Percentiles rank a stretch among this genome's conserved stretches.
phyloP scores from a whole-genome alignment of 1,284 basidiomycete species.

The Cryptococcus neoformans region DNA sequence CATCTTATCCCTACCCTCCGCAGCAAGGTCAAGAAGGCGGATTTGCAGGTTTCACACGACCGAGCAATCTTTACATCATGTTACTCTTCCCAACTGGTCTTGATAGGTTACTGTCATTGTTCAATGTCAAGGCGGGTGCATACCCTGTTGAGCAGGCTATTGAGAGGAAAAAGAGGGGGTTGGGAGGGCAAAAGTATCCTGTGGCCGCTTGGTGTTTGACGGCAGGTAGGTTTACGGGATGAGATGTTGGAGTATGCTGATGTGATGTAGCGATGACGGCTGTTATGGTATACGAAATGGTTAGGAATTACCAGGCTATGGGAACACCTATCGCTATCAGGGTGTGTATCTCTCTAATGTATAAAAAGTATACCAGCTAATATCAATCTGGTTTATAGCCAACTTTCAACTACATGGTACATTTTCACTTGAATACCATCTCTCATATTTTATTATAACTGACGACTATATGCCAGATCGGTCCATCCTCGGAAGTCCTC shows the following conservation, averaged over 20 bases:
- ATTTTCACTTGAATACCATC: not conserved
- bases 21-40: not conserved
- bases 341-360: constrained; percentile 29
- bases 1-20: constrained; percentile 22
- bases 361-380: constrained; percentile 11
- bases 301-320: constrained; percentile 66
- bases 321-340: constrained; percentile 71
- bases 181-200: constrained; percentile 77
- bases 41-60: constrained; percentile 1
- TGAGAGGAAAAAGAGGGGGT: constrained; percentile 75
- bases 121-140: constrained; percentile 32
- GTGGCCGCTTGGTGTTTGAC: constrained; percentile 53
- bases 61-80: constrained; percentile 14
- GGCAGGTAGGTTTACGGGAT: constrained; percentile 54
- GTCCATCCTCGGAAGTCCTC: constrained; percentile 77
- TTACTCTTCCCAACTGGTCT: constrained; percentile 36
- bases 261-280: constrained; percentile 59
- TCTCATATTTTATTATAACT: constrained; percentile 4
- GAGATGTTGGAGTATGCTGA: constrained; percentile 42
- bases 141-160: constrained; percentile 77
- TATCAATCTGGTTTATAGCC: constrained; percentile 52
- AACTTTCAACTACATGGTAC: constrained; percentile 76
- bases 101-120: constrained; percentile 31
- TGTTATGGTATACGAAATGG: constrained; percentile 70
- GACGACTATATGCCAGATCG: constrained; percentile 50